Evolutionary conservation across 2,329 filamentous ascomycete genomes (phyloP).

Genomic region (Aspergillus sp.): DNA sequence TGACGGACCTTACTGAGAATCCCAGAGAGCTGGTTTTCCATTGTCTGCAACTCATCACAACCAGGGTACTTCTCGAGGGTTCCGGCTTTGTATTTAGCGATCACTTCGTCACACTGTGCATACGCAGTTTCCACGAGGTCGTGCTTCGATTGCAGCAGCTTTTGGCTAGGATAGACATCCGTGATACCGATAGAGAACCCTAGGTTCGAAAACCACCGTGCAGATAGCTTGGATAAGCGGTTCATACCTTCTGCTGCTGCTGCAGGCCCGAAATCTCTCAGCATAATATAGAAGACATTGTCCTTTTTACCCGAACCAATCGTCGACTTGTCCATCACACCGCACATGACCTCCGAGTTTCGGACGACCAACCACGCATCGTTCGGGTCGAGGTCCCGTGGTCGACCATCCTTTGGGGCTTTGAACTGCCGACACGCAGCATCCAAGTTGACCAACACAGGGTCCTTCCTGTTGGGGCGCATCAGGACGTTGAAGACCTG

Average conservation of each 20-base stretch:
- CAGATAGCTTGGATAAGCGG: slow-evolving; percentile 79
- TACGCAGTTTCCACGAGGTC: slow-evolving; percentile 71
- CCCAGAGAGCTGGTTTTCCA: slow-evolving; percentile 84
- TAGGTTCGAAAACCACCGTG: slow-evolving; percentile 76
- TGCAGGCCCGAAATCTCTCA: slow-evolving; percentile 87
- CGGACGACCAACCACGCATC: slow-evolving; percentile 88
- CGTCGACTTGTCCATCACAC: slow-evolving; percentile 93
- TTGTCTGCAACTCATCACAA: slow-evolving; percentile 81
- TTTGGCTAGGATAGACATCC: slow-evolving; percentile 77
- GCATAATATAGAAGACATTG: slow-evolving; percentile 92
- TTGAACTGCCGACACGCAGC: slow-evolving; percentile 75
- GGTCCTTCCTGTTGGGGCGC: slow-evolving; percentile 76
- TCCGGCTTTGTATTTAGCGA: slow-evolving; percentile 68
- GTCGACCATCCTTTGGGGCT: slow-evolving; percentile 29
- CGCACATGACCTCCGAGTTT: slow-evolving; percentile 96
- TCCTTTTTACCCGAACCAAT: slow-evolving; percentile 98
- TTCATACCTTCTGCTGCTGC: slow-evolving; percentile 90
- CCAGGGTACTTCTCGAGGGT: slow-evolving; percentile 79
- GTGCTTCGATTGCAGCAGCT: slow-evolving; percentile 64
- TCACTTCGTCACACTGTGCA: slow-evolving; percentile 70
- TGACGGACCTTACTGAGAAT: slow-evolving; percentile 88
- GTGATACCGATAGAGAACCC: slow-evolving; percentile 95
- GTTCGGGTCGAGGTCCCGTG: slow-evolving; percentile 63
- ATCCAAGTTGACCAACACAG: slow-evolving; percentile 82
- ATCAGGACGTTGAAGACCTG: slow-evolving; percentile 89